A percentile compares a stretch with the other conserved stretches of the same genome.
Conservation (phyloP, 345 rosid genomes). For the Lepidium aucheri region DNA sequence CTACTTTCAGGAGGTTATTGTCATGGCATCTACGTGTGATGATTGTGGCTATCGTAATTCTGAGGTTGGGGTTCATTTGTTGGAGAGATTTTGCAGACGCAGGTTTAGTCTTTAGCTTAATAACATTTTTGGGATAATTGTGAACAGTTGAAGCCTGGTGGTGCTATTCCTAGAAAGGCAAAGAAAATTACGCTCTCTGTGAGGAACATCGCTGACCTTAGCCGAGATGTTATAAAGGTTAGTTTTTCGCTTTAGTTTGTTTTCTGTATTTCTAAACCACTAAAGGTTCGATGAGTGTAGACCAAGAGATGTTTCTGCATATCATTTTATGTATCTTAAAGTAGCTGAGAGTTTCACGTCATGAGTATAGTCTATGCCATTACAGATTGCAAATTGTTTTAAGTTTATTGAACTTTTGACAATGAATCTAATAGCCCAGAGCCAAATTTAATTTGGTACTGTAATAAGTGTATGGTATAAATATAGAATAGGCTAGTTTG, state of each 20-base stretch:
- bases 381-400: not conserved
- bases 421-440: not conserved
- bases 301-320: not conserved
- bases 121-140: not conserved
- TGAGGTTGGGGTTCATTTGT: constrained; percentile 52
- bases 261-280: not conserved
- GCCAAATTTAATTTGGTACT: not conserved
- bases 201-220: constrained; percentile 53
- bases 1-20: constrained; percentile 94
- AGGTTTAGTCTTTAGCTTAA: constrained; percentile 3
- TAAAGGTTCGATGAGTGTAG: not conserved
- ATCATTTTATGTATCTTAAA: not conserved
- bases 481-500: not conserved
- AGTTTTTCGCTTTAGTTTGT: constrained; percentile 3
- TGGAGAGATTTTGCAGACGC: not conserved
- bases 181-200: constrained; percentile 60
- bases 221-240: constrained; percentile 93
- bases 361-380: not conserved
- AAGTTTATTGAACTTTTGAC: not conserved
- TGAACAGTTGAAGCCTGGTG: constrained; percentile 88
- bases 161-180: constrained; percentile 76
- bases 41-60: constrained; percentile 91
- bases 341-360: not conserved
- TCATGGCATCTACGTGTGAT: constrained; percentile 93
- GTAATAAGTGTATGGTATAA: not conserved